phyloP scores from a whole-genome alignment of 371 early-diverging fungal species.

The Apophysomyces sp. region DNA sequence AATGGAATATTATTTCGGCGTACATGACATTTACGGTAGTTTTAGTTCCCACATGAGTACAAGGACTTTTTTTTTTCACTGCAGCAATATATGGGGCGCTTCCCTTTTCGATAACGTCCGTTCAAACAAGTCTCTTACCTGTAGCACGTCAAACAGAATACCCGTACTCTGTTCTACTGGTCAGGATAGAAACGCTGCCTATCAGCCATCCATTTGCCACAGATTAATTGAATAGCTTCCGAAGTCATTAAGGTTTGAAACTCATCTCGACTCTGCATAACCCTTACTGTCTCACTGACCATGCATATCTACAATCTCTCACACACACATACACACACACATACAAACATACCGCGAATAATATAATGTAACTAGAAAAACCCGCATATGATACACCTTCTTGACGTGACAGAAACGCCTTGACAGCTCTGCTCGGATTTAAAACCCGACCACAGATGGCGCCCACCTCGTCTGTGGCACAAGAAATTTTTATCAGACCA shows the following conservation, averaged over 20 bases:
- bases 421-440: not conserved
- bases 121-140: not conserved
- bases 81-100: not conserved
- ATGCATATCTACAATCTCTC: not conserved
- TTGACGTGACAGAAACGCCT: not conserved
- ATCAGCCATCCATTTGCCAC: not conserved
- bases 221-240: not conserved
- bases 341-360: too few relatives aligned
- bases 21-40: not conserved
- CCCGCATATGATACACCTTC: not conserved
- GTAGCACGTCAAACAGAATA: too few relatives aligned
- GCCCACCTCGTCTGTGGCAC: not conserved
- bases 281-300: not conserved
- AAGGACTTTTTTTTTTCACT: not conserved
- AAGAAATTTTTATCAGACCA: not conserved
- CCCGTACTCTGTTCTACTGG: too few relatives aligned
- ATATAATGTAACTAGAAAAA: too few relatives aligned
- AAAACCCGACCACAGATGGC: not conserved
- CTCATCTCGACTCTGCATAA: constrained; percentile 3
- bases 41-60: constrained; percentile 1
- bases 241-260: not conserved
- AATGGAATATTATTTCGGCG: not conserved
- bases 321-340: too few relatives aligned
- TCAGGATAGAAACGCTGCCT: too few relatives aligned
- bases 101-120: not conserved